Base-by-base conservation (phyloP, 352 stramenopile genomes). In the Globisporangium nunn region DNA sequence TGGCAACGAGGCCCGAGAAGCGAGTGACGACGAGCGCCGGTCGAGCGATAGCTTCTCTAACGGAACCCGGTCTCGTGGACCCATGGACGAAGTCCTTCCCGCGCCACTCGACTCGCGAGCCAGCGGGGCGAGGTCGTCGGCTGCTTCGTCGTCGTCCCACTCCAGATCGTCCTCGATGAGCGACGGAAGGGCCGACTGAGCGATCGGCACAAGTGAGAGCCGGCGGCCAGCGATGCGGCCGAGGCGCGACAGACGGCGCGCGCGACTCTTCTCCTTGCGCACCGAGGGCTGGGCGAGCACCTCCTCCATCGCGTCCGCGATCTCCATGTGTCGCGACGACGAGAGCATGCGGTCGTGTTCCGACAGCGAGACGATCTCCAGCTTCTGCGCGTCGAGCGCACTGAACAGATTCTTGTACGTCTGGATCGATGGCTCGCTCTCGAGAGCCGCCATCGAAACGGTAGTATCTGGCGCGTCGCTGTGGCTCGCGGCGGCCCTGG, bases 231-330 rank as follows among this genome's bases (percentile, higher is more conserved):
- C 58, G 35, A 86, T 78, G 44, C 81, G 69, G 11, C 73, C 78
- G 5, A 91, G 60, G 15, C 80, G 75, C 41, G 82, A 88, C 6
- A 87, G 59, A 2, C 82, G 62, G 14, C 78, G 71, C 11, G 82
- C 82, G 17, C 83, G 65, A 33, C 77, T 82, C 45, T 77, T 78
- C 18, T 84, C 72, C 54, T 84, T 79, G 50, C 80, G 72, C 41
- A 73, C 37, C 3, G 80, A 92, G 37, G 78, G 71, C 37, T 84
- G 68, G 15, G 82, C 77, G 28, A 92, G 62, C 43, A 86, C 63
- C 39, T 81, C 68, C 54, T 92, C 82, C 75, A 92, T 89, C 2
- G 82, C 82, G 44, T 91, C 75, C 29, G 82, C 78, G 50, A 92
- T 88, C 40, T 74, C 67, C 56, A 73, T 71, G 59, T 89, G 82